These are phyloP conservation scores for Lasiosphaeria miniovina DNA, from an alignment of 495 filamentous ascomycete species.

Conservation along the genomic window DNA sequence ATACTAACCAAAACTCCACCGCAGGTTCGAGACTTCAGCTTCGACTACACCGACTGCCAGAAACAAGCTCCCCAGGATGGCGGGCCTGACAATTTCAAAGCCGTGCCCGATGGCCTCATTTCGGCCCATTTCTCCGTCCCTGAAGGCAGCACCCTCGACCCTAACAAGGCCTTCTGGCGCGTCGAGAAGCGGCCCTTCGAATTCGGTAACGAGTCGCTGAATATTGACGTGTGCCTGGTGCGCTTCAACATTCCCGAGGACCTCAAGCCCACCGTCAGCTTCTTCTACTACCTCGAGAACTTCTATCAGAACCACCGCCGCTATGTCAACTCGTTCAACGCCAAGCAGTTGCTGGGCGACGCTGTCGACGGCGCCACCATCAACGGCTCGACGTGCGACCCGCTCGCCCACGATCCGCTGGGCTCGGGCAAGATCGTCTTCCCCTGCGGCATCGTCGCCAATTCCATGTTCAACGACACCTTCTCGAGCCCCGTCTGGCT, in stretches of 20 bases:
- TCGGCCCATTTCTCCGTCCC: slow-evolving; percentile 62
- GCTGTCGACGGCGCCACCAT: slow-evolving; percentile 60
- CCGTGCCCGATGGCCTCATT: slow-evolving; percentile 56
- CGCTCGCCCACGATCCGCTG: slow-evolving; percentile 55
- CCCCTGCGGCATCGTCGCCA: slow-evolving; percentile 93
- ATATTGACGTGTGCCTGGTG: slow-evolving; percentile 55
- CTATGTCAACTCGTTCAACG: slow-evolving; percentile 86
- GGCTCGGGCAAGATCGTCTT: slow-evolving; percentile 70
- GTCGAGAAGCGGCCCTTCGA: slow-evolving; percentile 13
- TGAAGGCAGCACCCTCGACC: slow-evolving; percentile 29
- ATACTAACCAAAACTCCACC: slow-evolving; percentile 31
- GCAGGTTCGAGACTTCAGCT: slow-evolving; percentile 83
- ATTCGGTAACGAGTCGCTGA: slow-evolving; percentile 21
- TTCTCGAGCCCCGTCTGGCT: slow-evolving; percentile 60
- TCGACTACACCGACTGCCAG: slow-evolving; percentile 84
- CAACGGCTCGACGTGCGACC: slow-evolving; percentile 66
- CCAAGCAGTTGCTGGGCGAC: slow-evolving; percentile 75
- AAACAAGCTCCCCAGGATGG: slow-evolving; percentile 49
- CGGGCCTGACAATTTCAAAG: slow-evolving; percentile 27
- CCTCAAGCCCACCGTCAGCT: slow-evolving; percentile 73
- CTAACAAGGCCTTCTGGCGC: slow-evolving; percentile 32
- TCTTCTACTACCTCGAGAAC: slow-evolving; percentile 95
- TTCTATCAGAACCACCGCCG: slow-evolving; percentile 99
- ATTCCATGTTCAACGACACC: slow-evolving; percentile 97
- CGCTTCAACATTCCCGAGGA: slow-evolving; percentile 74